phyloP scores from a whole-genome alignment of 345 rosid genomes.

The Brassica carinata region DNA sequence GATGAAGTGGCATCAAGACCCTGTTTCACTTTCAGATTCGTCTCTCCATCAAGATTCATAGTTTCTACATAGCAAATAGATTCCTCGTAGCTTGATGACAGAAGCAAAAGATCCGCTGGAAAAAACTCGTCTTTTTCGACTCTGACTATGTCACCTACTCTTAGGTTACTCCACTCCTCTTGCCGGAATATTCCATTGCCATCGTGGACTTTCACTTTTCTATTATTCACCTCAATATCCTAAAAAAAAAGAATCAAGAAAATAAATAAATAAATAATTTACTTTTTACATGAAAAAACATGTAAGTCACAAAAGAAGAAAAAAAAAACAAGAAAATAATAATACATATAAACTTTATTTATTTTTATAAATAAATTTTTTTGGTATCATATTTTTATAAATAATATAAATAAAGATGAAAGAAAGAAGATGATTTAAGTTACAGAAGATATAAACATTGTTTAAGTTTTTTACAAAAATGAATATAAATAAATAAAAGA shows the following conservation, averaged over 20 bases:
- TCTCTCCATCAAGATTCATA: conserved; percentile 97
- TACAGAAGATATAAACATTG: too few species aligned
- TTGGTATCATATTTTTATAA: too few species aligned
- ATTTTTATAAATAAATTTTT: not conserved
- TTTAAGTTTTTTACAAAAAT: too few species aligned
- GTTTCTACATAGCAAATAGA: conserved; percentile 92
- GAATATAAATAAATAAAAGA: too few species aligned
- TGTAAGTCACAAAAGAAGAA: not conserved
- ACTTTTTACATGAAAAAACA: not conserved
- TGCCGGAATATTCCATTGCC: conserved; percentile 58
- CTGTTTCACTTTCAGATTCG: conserved; percentile 93
- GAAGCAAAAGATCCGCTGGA: conserved; percentile 83
- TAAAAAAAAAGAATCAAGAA: conserved; percentile 25
- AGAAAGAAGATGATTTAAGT: too few species aligned
- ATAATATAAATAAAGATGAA: too few species aligned
- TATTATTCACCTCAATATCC: conserved; percentile 84
- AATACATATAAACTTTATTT: not conserved
- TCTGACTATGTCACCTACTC: conserved; percentile 89
- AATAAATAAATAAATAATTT: not conserved
- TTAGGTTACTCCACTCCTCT: conserved; percentile 72
- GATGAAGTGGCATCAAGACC: conserved; percentile 68
- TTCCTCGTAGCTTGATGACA: conserved; percentile 86
- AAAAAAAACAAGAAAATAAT: not conserved
- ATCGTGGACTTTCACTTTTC: conserved; percentile 70
- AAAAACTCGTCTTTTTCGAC: conserved; percentile 87